Evolutionary conservation across 2,329 filamentous ascomycete genomes (phyloP).

Genomic region (Xylaria sp.): DNA sequence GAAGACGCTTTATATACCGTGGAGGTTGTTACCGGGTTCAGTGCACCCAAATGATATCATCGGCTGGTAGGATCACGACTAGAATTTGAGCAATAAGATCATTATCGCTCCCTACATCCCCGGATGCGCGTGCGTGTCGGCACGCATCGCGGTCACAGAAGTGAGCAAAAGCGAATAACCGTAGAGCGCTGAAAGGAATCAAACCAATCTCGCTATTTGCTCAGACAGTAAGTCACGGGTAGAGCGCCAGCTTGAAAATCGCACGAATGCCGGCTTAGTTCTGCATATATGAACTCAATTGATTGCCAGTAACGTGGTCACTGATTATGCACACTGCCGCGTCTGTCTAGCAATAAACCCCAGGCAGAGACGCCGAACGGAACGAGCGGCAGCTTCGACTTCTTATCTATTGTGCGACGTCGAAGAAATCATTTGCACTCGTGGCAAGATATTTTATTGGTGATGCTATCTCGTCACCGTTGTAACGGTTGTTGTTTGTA

Average conservation of each 20-base stretch:
- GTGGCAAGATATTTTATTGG: background rate
- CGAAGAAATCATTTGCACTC: background rate
- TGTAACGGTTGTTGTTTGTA: background rate
- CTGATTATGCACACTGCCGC: background rate
- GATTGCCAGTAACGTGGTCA: too few relatives aligned
- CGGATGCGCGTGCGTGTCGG: background rate
- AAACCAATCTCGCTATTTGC: too few relatives aligned
- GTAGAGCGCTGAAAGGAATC: too few relatives aligned
- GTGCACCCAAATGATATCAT: slow-evolving; percentile 1
- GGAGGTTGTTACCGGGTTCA: background rate
- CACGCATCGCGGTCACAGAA: background rate
- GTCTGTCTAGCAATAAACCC: too few relatives aligned
- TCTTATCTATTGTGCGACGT: background rate
- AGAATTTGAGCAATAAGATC: background rate
- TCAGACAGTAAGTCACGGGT: too few relatives aligned
- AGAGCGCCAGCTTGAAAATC: too few relatives aligned
- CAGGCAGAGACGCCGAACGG: background rate
- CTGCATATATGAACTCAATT: background rate
- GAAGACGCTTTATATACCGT: background rate
- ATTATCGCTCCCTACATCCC: slow-evolving; percentile 5
- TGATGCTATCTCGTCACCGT: background rate
- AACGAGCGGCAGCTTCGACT: background rate
- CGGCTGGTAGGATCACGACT: background rate
- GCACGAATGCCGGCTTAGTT: background rate
- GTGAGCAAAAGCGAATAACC: too few relatives aligned